Base-by-base conservation (phyloP, 768 basidiomycete species). In the Exidia glandulosa region DNA sequence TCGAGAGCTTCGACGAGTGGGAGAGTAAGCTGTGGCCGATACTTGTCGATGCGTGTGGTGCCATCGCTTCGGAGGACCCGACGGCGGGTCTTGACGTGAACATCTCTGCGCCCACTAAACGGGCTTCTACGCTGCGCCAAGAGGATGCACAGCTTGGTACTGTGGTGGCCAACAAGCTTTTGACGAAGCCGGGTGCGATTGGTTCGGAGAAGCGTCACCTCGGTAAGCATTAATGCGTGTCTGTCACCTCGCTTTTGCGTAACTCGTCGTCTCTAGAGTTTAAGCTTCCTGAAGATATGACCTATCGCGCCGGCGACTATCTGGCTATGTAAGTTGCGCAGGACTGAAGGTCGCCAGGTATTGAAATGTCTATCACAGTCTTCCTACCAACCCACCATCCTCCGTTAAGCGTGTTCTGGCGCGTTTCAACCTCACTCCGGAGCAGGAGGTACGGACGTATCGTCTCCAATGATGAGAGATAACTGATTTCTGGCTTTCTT, bases 221-320 rank as follows among this genome's bases (percentile, higher is more conserved):
- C 29, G 76, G 76, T 76, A 50, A 1, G 47, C 34, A 16, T 48
- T 23, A 27, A 9, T 48, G 6, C 7, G 7, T 25, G 6, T 2
- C 10, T 48, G 23, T 9, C 7, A n/a, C 47, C n/a, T 48, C 25
- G 9, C 14, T 27, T n/a, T 30, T 2, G 14, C 59, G 32, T 61
- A 3, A 63, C 52, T 48, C 14, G 23, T 9, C 2, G 9, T 48
- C 25, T 37, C 14, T 47, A 76, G 76, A 76, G 54, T 72, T 79
- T 48, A 69, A 72, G 58, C 68, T 79, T 6, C 77, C 77, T 1
- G 71, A 72, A 33, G 71, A 69, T 3, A 66, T 67, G 56, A 71
- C 71, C 1, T 77, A 75, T 45, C 70, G 71, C 29, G 71, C 77
- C 7, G 79, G 79, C 13, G 79, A 81, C 63, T 81, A 81, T 65